Base-by-base conservation (phyloP, 768 basidiomycete genomes). In the Galerina sulciceps region DNA sequence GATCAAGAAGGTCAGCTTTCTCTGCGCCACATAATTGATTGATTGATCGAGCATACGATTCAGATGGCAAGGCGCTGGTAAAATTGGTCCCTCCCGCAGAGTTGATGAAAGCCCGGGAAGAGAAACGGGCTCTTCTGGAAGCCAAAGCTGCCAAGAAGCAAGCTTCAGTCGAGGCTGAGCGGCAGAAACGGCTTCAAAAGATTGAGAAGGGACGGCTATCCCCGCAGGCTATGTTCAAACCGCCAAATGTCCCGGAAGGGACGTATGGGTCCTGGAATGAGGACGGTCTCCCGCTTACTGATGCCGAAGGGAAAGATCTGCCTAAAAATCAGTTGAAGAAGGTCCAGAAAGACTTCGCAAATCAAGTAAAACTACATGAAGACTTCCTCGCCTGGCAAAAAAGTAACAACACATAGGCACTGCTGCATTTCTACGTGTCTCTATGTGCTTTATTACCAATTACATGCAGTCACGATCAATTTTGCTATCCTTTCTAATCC, bases 1-100 rank as follows among this genome's bases (percentile, higher is more conserved):
- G 97, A 99, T 77, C 93, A 94, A 76, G 94, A 96, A 80, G 94
- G 94, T 88, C 61, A 50, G 77, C 71, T 35, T 15, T 15, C 20
- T 17, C 26, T 23, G 22, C 40, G 44, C 42, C 26, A n/a, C 18
- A 22, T 13, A 10, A 38, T 23, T 14, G 22, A 45, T n/a, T 8
- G 31, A 37, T 18, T 13, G 37, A 37, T 55, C n/a, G 34, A 44
- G 15, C 48, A 35, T 10, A 42, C 52, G 46, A 55, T 35, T 31
- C 63, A 95, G 95, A 96, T 77, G 96, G 96, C n/a, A 88, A 87
- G 67, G 96, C 96, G 3, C 86, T 98, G 31, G 91, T 97, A 59
- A 99, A 99, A 74, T 80, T 99, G 42, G 92, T 96, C 22, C 79
- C 92, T 38, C 88, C 96, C 2, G 84, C 85, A 11, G 86, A 92